Percentiles rank a stretch among this genome's conserved stretches.
phyloP scores from a whole-genome alignment of 495 filamentous ascomycete genomes.

The Bombardia bombarda region DNA sequence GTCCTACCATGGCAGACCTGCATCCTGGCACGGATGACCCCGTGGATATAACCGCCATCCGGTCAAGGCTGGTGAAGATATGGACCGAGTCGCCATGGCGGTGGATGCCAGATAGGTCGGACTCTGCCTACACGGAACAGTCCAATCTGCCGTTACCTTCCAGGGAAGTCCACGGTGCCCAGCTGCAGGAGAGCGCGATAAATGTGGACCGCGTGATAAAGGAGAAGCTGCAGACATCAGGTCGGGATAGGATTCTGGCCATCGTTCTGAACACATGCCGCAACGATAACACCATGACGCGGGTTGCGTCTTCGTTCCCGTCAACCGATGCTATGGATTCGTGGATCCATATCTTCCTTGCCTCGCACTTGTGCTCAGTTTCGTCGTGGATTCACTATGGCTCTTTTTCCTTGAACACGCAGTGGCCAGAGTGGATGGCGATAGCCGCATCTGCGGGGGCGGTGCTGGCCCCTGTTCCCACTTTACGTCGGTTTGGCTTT shows the following conservation, averaged over 20 bases:
- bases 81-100: constrained; percentile 44
- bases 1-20: constrained; percentile 5
- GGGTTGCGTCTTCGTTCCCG: constrained; percentile 53
- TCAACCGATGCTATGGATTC: constrained; percentile 50
- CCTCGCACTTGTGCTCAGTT: constrained; percentile 37
- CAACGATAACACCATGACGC: constrained; percentile 30
- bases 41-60: constrained; percentile 25
- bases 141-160: constrained; percentile 44
- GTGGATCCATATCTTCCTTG: constrained; percentile 53
- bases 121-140: constrained; percentile 45
- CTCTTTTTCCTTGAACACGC: constrained; percentile 42
- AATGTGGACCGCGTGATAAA: constrained; percentile 25
- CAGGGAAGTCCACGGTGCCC: constrained; percentile 19
- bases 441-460: constrained; percentile 49
- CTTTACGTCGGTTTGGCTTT: constrained; percentile 54
- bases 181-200: constrained; percentile 13
- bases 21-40: constrained; percentile 5
- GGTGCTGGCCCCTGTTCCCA: constrained; percentile 43
- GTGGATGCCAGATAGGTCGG: constrained; percentile 43
- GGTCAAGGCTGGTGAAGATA: constrained; percentile 25
- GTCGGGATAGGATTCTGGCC: constrained; percentile 49
- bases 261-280: constrained; percentile 48
- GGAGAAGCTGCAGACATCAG: constrained; percentile 37
- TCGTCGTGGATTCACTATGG: constrained; percentile 52
- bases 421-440: constrained; percentile 49